Evolutionary conservation across 1,284 basidiomycete species (phyloP).

Genomic region (Sparassis latifolia): DNA sequence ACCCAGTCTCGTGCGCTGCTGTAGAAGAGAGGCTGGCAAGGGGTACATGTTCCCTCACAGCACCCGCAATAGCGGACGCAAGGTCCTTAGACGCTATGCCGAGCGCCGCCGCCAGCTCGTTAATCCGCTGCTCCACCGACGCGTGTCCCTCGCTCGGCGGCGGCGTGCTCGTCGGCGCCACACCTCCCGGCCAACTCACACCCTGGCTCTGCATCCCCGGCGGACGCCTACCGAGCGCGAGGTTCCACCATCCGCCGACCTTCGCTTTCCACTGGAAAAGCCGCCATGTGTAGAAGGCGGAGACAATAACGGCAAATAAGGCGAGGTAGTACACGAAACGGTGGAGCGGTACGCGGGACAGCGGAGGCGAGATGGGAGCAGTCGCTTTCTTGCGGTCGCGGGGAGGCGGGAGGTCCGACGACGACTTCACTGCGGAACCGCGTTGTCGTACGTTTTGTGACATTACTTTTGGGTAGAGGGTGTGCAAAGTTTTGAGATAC

Average conservation of each 20-base stretch:
- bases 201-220: conserved; percentile 16
- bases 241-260: conserved; percentile 55
- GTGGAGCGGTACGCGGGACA: conserved; percentile 24
- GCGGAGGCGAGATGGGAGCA: conserved; percentile 27
- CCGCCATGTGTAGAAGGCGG: conserved; percentile 45
- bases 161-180: neutral
- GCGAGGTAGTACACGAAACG: conserved; percentile 46
- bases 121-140: conserved; percentile 49
- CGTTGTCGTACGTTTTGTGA: conserved; percentile 11
- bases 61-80: conserved; percentile 53
- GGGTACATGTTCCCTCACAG: conserved; percentile 49
- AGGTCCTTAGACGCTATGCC: conserved; percentile 56
- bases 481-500: neutral
- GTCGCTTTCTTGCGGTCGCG: conserved; percentile 25
- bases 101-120: conserved; percentile 50
- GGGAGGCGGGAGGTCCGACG: conserved; percentile 25
- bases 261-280: conserved; percentile 43
- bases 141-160: conserved; percentile 9
- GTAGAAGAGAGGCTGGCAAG: conserved; percentile 51
- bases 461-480: conserved; percentile 7
- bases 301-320: conserved; percentile 35
- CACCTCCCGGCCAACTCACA: conserved; percentile 2
- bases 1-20: conserved; percentile 39
- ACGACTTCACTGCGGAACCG: conserved; percentile 12
- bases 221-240: conserved; percentile 35